Percentiles rank a stretch among this genome's conserved stretches.
Conservation (phyloP, 2,329 filamentous ascomycete genomes). For the Ascochyta rabiei region DNA sequence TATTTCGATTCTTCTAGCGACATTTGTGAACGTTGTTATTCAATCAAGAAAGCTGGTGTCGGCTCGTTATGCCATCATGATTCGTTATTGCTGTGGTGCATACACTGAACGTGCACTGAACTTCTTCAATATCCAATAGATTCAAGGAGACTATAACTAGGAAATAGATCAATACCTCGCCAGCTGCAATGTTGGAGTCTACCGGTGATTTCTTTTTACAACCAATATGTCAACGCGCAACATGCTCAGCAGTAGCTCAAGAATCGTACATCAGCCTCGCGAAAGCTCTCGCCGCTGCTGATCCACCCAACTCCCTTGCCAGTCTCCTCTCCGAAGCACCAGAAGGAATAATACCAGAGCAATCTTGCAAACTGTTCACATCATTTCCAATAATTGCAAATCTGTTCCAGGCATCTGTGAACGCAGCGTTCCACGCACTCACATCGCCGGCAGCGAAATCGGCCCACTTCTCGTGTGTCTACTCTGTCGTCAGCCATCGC, state of each 20-base stretch:
- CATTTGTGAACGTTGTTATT: constrained; percentile 11
- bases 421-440: constrained; percentile 26
- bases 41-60: constrained; percentile 8
- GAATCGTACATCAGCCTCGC: constrained; percentile 12
- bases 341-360: constrained; percentile 26
- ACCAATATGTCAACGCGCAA: not conserved
- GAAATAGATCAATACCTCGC: not conserved
- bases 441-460: constrained; percentile 24
- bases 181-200: not conserved
- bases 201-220: not conserved
- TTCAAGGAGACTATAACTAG: too few relatives aligned
- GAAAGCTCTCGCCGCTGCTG: constrained; percentile 11
- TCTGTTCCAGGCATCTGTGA: constrained; percentile 28
- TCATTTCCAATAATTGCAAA: constrained; percentile 33
- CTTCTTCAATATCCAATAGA: too few relatives aligned
- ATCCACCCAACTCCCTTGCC: constrained; percentile 4
- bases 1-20: constrained; percentile 16
- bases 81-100: too few relatives aligned
- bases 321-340: constrained; percentile 11
- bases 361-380: constrained; percentile 27
- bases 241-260: not conserved
- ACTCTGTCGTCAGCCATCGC: constrained; percentile 6
- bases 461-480: constrained; percentile 27
- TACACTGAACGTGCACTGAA: too few relatives aligned
- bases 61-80: not conserved